Evolutionary conservation across 2,329 filamentous ascomycete genomes (phyloP).

Genomic region (Stachybotrys chlorohalonatus): DNA sequence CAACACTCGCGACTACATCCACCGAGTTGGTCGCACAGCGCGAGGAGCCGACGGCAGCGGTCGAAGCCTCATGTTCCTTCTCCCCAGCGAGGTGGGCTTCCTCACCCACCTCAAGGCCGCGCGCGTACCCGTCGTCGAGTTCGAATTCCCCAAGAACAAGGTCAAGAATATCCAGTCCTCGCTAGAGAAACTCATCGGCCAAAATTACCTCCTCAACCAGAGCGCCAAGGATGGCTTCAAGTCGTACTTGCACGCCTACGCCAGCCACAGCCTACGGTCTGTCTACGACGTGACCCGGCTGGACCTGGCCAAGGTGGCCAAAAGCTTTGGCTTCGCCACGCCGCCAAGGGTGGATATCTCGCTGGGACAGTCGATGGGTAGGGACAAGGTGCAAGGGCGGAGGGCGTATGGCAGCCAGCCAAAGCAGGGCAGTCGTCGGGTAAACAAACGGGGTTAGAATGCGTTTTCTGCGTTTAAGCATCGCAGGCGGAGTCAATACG

Average conservation of each 20-base stretch:
- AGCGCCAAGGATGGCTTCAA: conserved; percentile 69
- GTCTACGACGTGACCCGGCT: conserved; percentile 76
- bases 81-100: conserved; percentile 89
- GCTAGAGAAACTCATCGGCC: conserved; percentile 84
- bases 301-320: conserved; percentile 74
- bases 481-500: background rate
- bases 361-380: conserved; percentile 70
- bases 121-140: conserved; percentile 88
- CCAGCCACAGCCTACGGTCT: conserved; percentile 53
- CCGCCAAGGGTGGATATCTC: conserved; percentile 77
- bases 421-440: conserved; percentile 34
- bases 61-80: conserved; percentile 83
- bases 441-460: background rate
- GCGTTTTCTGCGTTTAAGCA: background rate
- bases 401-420: conserved; percentile 74
- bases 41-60: conserved; percentile 77
- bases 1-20: conserved; percentile 85
- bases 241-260: conserved; percentile 91
- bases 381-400: conserved; percentile 55
- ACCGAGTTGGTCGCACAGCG: conserved; percentile 91
- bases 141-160: conserved; percentile 88
- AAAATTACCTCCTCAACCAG: conserved; percentile 98
- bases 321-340: conserved; percentile 70
- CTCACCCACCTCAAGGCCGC: conserved; percentile 84
- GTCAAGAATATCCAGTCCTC: conserved; percentile 85